Evolutionary conservation across 2,329 filamentous ascomycete species (phyloP), one percentile per base, ranked within the genome.

Genomic region (Myriosclerotinia scirpicola): DNA sequence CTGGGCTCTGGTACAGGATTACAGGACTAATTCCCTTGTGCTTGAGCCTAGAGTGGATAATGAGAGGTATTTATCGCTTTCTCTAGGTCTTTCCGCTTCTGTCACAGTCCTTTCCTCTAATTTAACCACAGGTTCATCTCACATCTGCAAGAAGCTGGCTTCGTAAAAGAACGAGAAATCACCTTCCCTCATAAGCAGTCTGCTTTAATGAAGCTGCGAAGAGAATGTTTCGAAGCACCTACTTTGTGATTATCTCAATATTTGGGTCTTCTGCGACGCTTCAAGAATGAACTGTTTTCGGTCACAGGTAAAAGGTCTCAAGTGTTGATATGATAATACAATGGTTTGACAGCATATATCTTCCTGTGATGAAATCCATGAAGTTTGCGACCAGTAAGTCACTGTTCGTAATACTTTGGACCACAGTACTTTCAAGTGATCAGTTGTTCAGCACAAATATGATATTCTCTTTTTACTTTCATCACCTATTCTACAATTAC

Each of bases 1-100:
- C 77, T 94, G 90, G 82, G 91, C 90, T 72, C 90, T 91, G 75
- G 80, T 90, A 70, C 84, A 88, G 3, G 93, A 97, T 76, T 84
- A 87, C 72, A 83, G 95, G 70, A 98, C 94, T 1, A 88, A 92
- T 81, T 89, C 85, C 64, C 85, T 98, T 30, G 89, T 92, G 76
- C 79, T 98, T 73, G 95, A 99, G 80, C 95, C 95, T 3, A 85
- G 95, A 75, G 84, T 98, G 15, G 95, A 99, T 77, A 98, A 99
- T 77, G 81, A 84, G 66, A 93, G 91, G 94, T 97, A 77, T 79
- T 88, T 81, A 17, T 9, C 22, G 8, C 12, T 48, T 40, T 17
- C 3, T 44, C n/a, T n/a, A 22, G 14, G 12, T 22, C 14, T 5
- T 56, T 4, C 15, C 8, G 2, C 26, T 40, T n/a, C 36, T 40